Evolutionary conservation across 2,329 filamentous ascomycete species (phyloP), one percentile per base, ranked within the genome.

Genomic region (Chaetomium globosum): DNA sequence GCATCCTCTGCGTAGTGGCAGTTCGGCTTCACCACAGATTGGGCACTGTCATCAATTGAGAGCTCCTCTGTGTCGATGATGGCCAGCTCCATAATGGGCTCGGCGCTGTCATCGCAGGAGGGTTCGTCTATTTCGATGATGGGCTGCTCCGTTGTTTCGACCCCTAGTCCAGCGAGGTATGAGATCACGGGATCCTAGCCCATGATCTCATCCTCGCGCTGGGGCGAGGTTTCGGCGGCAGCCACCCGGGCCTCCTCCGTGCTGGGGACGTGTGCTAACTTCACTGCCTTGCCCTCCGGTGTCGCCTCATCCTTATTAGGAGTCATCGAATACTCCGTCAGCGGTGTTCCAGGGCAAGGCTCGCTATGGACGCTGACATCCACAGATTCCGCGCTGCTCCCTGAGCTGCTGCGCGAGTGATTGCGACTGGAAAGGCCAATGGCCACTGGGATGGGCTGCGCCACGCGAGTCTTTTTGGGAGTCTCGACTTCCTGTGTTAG

Each of bases 371-470:
- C 53, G 6, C 13, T 26, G 5, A 26, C 36, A 2, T 46, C 57
- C 0, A 36, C 16, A 12, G 56, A 51, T 48, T 46, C 19, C 2
- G 12, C 7, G 46, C 65, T 66, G 57, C 56, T 66, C 6, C n/a
- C 30, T 5, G 65, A 66, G 2, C 26, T n/a, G 46, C 28, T 60
- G 2, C 65, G 61, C 3, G 61, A 63, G 19, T 63, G 61, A 9
- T 16, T 21, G 30, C 23, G 28, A 36, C 23, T 26, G n/a, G 53
- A 9, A 4, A 8, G 7, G 2, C 3, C 63, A 1, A 23, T 23
- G n/a, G n/a, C n/a, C 46, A 21, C 23, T n/a, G 7, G 46, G 21
- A 48, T 48, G 23, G n/a, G 19, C 46, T 48, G n/a, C 10, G 19
- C 46, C 7, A n/a, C 16, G 39, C 39, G 39, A 19, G 16, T 4